Conservation (phyloP, 75 land plant genomes). For the Selaginella tamariscina region DNA sequence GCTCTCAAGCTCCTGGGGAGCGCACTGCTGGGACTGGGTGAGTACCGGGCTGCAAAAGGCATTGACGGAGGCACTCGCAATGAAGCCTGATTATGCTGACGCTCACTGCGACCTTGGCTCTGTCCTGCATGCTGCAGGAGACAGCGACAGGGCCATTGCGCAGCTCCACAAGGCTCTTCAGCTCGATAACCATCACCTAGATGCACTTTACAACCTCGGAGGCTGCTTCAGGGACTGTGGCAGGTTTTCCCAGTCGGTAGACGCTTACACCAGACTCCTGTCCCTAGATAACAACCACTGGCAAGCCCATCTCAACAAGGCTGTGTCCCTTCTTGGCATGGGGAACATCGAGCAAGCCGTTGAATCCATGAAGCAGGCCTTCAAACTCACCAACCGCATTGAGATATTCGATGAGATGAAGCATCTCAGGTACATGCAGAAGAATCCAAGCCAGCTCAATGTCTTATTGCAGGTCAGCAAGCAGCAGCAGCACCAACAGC, state of each 20-base stretch:
- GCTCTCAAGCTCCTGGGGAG: constrained; percentile 93
- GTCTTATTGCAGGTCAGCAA: constrained; percentile 19
- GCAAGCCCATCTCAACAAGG: constrained; percentile 96
- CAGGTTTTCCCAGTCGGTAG: constrained; percentile 66
- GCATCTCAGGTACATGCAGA: constrained; percentile 63
- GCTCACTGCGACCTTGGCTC: constrained; percentile 98
- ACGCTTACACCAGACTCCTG: constrained; percentile 78
- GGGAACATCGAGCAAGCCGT: constrained; percentile 86
- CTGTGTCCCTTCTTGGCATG: constrained; percentile 77
- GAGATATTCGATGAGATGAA: constrained; percentile 81
- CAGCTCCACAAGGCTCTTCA: constrained; percentile 93
- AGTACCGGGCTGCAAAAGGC: constrained; percentile 94
- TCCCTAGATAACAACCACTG: constrained; percentile 60
- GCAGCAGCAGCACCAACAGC: background rate
- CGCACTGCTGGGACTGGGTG: constrained; percentile 90
- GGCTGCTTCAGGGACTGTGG: constrained; percentile 74
- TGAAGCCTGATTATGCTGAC: constrained; percentile 79
- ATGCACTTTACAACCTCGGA: constrained; percentile 86
- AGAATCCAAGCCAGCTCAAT: constrained; percentile 22
- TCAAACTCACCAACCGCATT: constrained; percentile 83
- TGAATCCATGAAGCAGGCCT: constrained; percentile 80
- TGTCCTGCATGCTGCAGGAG: constrained; percentile 77
- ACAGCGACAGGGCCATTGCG: constrained; percentile 67
- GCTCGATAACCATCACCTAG: constrained; percentile 74
- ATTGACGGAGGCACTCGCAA: constrained; percentile 62